phyloP scores from a whole-genome alignment of 2,329 filamentous ascomycete species.

The Pseudocercospora fuligena region DNA sequence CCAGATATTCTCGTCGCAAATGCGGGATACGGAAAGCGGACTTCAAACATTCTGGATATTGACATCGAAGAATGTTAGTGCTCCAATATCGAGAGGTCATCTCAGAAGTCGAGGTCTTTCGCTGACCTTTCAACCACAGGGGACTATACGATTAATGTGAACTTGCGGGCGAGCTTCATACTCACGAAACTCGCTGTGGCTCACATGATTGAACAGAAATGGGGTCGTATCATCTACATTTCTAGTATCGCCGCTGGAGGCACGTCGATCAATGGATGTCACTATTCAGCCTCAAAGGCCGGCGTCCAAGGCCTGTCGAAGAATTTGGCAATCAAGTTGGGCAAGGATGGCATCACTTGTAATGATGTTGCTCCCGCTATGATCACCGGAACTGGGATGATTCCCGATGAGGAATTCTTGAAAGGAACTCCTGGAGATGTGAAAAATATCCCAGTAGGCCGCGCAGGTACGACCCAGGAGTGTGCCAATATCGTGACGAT shows the following conservation, averaged over 20 bases:
- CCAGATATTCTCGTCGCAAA: slow-evolving; percentile 70
- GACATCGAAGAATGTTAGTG: slow-evolving; percentile 60
- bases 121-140: slow-evolving; percentile 34
- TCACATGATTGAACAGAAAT: slow-evolving; percentile 63
- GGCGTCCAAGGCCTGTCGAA: slow-evolving; percentile 68
- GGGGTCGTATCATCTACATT: slow-evolving; percentile 69
- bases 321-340: slow-evolving; percentile 65
- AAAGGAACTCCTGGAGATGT: slow-evolving; percentile 59
- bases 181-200: slow-evolving; percentile 65
- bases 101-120: background rate
- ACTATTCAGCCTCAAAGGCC: slow-evolving; percentile 39
- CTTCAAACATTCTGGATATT: slow-evolving; percentile 58
- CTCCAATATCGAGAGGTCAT: slow-evolving; percentile 55
- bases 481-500: slow-evolving; percentile 66
- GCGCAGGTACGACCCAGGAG: slow-evolving; percentile 63
- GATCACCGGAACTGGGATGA: slow-evolving; percentile 64
- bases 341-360: slow-evolving; percentile 66
- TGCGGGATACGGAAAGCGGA: slow-evolving; percentile 68
- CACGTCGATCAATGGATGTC: slow-evolving; percentile 62
- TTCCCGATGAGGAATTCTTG: slow-evolving; percentile 57
- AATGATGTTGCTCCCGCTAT: slow-evolving; percentile 73
- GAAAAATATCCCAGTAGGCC: slow-evolving; percentile 63
- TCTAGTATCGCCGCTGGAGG: slow-evolving; percentile 68
- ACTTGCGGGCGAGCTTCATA: slow-evolving; percentile 67
- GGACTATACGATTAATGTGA: slow-evolving; percentile 66